phyloP scores from a whole-genome alignment of 257 asterid species.

The Lycium barbarum region DNA sequence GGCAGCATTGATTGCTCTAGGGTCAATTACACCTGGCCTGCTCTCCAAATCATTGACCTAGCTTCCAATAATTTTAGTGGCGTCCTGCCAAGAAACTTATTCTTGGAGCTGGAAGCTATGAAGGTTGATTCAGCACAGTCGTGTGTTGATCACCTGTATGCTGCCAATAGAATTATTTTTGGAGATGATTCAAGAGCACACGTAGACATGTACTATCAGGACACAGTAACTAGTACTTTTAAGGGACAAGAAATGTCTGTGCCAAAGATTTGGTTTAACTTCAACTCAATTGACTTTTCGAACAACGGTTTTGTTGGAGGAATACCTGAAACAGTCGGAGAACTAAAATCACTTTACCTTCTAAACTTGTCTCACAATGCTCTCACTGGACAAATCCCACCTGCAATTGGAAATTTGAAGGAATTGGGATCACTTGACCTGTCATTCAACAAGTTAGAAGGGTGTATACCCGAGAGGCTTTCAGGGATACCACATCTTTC shows the following conservation, averaged over 20 bases:
- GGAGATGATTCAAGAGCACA: not conserved
- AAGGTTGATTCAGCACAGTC: not conserved
- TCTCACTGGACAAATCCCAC: constrained; percentile 46
- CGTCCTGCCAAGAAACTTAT: constrained; percentile 35
- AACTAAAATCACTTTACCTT: constrained; percentile 38
- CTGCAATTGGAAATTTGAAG: constrained; percentile 38
- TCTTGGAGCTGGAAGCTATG: constrained; percentile 56
- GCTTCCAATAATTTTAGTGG: constrained; percentile 65
- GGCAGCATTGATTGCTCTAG: constrained; percentile 50
- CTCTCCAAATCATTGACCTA: constrained; percentile 68
- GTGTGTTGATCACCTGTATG: constrained; percentile 36
- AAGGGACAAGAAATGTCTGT: constrained; percentile 42
- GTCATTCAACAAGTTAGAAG: constrained; percentile 41
- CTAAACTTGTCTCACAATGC: constrained; percentile 51
- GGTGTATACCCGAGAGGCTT: constrained; percentile 40
- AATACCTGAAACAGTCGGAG: constrained; percentile 48
- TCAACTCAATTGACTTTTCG: constrained; percentile 55
- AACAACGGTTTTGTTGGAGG: constrained; percentile 50
- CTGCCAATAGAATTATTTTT: not conserved
- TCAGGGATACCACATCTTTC: constrained; percentile 42
- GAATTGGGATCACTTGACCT: constrained; percentile 51
- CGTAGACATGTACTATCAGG: constrained; percentile 35
- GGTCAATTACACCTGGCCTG: constrained; percentile 52
- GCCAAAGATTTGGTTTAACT: constrained; percentile 34
- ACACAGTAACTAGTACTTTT: constrained; percentile 34